Evolutionary conservation across 1,284 basidiomycete genomes (phyloP), one percentile per base, ranked within the genome.

Genomic region (Ceratobasidium sp.): DNA sequence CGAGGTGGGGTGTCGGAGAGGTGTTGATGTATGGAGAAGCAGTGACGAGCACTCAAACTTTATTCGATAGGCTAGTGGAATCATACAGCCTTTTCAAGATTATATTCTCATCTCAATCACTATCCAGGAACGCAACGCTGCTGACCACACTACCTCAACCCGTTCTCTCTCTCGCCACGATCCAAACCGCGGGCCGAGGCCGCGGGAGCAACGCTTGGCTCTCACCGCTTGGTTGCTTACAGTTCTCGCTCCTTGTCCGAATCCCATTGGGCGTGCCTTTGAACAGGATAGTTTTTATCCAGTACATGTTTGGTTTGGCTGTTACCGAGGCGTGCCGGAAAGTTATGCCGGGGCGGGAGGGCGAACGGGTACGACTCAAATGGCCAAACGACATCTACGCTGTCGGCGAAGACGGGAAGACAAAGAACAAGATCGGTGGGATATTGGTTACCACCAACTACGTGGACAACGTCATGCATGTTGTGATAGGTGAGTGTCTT

Each of bases 311-410:
- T 75, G 94, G 93, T 0, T 84, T 99, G 36, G 95, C 97, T 0
- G 91, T 99, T n/a, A 90, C 91, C 2, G 93, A 97, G 79, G 96
- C 95, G 0, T 92, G 93, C 77, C 84, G 89, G 1, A 85, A 84
- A 15, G 81, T 77, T 5, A 84, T 90, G 9, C 84, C 93, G 0
- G 90, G 84, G 0, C 82, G 81, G 31, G 85, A 85, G 76, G 92
- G 90, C 0, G 84, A 86, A 15, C 86, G 85, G 4, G 88, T 97
- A 4, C 88, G 90, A 60, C 86, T 99, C 71, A 99, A 99, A 83
- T 99, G 98, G 98, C 97, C 97, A 14, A 99, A 99, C 80, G 97
- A 99, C 80, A 85, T 99, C 7, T 99, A 99, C 80, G 92, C 90
- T 1, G 87, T 89, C 47, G 79, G 84, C 45, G 79, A 80, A 9